Evolutionary conservation across 805 yeast genomes (phyloP).

Genomic region (Monosporozyma solicola): DNA sequence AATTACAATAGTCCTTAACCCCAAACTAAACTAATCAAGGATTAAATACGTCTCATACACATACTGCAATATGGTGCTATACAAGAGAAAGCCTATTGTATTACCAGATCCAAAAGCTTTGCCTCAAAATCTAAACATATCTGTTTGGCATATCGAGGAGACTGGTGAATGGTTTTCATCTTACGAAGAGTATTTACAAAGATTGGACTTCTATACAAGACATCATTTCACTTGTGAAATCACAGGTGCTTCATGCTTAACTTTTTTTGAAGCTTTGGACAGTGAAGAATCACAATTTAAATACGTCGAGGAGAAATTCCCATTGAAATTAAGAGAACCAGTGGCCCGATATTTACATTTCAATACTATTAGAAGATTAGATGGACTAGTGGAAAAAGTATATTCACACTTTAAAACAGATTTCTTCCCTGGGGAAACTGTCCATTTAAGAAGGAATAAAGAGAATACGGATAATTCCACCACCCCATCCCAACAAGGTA

Average conservation of each 20-base stretch:
- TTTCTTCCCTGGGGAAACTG: constrained; percentile 86
- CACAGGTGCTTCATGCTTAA: constrained; percentile 85
- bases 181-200: constrained; percentile 65
- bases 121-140: constrained; percentile 46
- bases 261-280: constrained; percentile 80
- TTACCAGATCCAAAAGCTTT: constrained; percentile 48
- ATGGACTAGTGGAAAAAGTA: constrained; percentile 79
- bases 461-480: constrained; percentile 6
- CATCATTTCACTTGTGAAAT: constrained; percentile 91
- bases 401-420: constrained; percentile 69
- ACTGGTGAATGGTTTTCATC: constrained; percentile 82
- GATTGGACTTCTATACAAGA: constrained; percentile 64
- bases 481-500: constrained; percentile 11
- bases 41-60: no score
- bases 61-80: constrained; percentile 47
- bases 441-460: constrained; percentile 40
- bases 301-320: constrained; percentile 72
- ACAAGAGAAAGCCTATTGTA: constrained; percentile 62
- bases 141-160: constrained; percentile 73
- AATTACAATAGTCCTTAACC: no score
- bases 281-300: constrained; percentile 58
- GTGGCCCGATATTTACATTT: constrained; percentile 80
- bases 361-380: constrained; percentile 71
- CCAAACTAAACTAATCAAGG: no score
- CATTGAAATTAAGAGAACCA: constrained; percentile 87